A percentile compares a stretch with the other conserved stretches of the same genome.
These are phyloP conservation scores for Stephania japonica DNA, from an alignment of 164 flowering plant genomes.

Conservation along the genomic window DNA sequence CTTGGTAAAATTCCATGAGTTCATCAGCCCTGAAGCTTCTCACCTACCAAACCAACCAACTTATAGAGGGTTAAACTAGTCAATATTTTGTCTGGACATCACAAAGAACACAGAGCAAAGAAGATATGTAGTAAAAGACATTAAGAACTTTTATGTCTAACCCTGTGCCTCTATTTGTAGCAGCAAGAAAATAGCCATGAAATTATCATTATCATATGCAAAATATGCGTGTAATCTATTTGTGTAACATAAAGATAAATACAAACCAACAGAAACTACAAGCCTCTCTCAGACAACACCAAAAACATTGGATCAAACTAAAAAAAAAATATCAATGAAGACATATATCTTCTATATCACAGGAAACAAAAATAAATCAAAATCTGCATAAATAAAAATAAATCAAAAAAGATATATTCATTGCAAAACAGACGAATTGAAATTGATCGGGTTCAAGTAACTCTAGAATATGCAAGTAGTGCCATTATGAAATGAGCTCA, in stretches of 20 bases:
- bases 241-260: background rate
- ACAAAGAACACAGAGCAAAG: background rate
- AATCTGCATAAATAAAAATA: background rate
- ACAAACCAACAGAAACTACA: background rate
- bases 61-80: background rate
- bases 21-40: slow-evolving; percentile 83
- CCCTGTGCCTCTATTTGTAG: background rate
- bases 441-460: background rate
- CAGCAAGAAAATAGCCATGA: background rate
- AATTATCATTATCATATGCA: background rate
- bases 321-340: background rate
- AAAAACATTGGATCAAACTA: background rate
- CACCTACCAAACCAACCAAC: slow-evolving; percentile 29
- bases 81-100: background rate
- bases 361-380: background rate
- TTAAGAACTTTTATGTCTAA: background rate
- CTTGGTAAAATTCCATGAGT: slow-evolving; percentile 89
- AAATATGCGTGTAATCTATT: too few relatives aligned
- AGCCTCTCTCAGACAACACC: background rate
- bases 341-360: background rate
- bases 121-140: background rate
- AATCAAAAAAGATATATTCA: background rate
- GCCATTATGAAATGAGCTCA: background rate
- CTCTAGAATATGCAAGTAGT: background rate
- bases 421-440: background rate